Percentiles rank a stretch among this genome's conserved stretches.
Conservation (phyloP, 169 alveolate genomes). For the Plasmodium vinckei region DNA sequence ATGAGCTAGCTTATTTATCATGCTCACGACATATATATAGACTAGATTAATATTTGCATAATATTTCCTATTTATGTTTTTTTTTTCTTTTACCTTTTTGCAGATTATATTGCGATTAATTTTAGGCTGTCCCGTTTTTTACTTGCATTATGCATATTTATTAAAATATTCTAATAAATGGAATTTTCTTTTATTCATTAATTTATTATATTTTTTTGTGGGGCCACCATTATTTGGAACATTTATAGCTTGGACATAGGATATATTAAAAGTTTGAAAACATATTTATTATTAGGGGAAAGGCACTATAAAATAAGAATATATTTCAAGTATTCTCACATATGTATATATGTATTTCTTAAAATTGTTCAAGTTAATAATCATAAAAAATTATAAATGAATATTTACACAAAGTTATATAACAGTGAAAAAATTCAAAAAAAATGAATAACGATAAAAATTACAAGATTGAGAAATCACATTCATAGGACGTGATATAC, state of each 20-base stretch:
- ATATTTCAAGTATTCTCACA: too few relatives aligned
- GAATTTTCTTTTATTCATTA: conserved; percentile 42
- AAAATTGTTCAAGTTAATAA: too few relatives aligned
- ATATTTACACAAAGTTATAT: too few relatives aligned
- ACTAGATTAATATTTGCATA: background rate
- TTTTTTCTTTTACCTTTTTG: conserved; percentile 9
- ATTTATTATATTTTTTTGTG: conserved; percentile 57
- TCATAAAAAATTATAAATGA: too few relatives aligned
- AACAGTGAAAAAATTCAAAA: too few relatives aligned
- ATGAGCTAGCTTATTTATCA: background rate
- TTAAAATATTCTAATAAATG: conserved; percentile 63
- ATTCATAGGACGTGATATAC: too few relatives aligned
- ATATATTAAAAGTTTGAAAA: background rate
- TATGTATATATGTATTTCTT: too few relatives aligned
- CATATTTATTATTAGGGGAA: background rate
- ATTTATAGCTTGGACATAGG: conserved; percentile 74
- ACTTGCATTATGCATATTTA: conserved; percentile 58
- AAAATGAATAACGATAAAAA: too few relatives aligned
- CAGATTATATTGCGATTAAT: conserved; percentile 64
- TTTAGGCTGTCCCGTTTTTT: conserved; percentile 56
- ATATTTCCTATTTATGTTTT: background rate
- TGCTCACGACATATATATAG: background rate
- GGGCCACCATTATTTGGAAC: conserved; percentile 76
- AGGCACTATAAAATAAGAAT: too few relatives aligned
- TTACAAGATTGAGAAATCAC: too few relatives aligned